Evolutionary conservation across 106 monocot genomes (phyloP), one percentile per base, ranked within the genome.

Genomic region (Narthecium ossifragum): DNA sequence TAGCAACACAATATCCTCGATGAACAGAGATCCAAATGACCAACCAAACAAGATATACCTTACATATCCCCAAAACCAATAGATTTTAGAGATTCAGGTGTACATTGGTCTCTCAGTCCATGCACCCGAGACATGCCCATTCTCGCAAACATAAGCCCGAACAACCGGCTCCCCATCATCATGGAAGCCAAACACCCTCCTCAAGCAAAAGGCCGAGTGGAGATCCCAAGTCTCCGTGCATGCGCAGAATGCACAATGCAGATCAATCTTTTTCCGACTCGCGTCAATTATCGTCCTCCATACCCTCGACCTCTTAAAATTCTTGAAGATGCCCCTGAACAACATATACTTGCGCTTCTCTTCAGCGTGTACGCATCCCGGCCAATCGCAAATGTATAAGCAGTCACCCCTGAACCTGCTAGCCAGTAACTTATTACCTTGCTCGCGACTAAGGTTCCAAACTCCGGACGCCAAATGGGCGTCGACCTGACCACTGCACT

Each of bases 141-240:
- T 96, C 65, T 86, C 80, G 36, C 96, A 96, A 5, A 90, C 96
- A 40, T 63, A 96, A 6, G 90, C 96, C 38, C 90, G 46, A 0
- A 96, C 96, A 8, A 90, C 84, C 0, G 96, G 96, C 70, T 96
- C 90, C 5, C 96, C 96, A 20, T 96, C 96, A 26, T 96, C 96
- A 58, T 96, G 96, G 51, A 78, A 96, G 52, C 96, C 96, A 49
- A 76, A 81, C 32, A 79, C 63, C 31, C 83, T 73, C 74, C 90
- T 72, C 80, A 96, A 65, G 62, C 96, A 96, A 40, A 96, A 96
- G 0, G 90, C 72, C 0, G 96, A 83, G 73, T 86, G 80, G 21
- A 96, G 78, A 52, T 96, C 96, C 90, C 90, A 96, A 2, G 80
- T 79, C 34, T 84, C 84, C 29, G 38, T 62, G 55, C 96, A 90